Evolutionary conservation across 768 basidiomycete species (phyloP).

Genomic region (Tulasnella sp.): DNA sequence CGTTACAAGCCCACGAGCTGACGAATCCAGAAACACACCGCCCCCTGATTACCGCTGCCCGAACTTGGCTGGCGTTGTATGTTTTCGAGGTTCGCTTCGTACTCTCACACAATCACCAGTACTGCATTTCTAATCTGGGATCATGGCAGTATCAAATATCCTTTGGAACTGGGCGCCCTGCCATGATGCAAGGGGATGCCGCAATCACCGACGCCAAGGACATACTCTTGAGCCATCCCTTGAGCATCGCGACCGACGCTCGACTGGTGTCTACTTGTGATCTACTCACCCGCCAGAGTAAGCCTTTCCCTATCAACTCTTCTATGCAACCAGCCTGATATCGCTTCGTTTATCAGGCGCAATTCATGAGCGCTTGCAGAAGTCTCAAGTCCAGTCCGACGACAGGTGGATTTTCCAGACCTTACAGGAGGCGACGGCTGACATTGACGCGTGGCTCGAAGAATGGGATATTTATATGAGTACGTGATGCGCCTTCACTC

Average conservation of each 20-base stretch:
- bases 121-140: background rate
- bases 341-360: slow-evolving; percentile 3
- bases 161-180: slow-evolving; percentile 29
- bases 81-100: slow-evolving; percentile 17
- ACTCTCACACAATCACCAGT: background rate
- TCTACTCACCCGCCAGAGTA: slow-evolving; percentile 27
- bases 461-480: slow-evolving; percentile 21
- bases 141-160: slow-evolving; percentile 21
- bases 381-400: slow-evolving; percentile 5
- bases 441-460: slow-evolving; percentile 19
- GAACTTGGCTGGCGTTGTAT: slow-evolving; percentile 29
- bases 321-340: too few relatives aligned
- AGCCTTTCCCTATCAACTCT: background rate
- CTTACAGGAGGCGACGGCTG: slow-evolving; percentile 16
- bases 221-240: slow-evolving; percentile 30
- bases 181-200: slow-evolving; percentile 32
- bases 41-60: slow-evolving; percentile 27
- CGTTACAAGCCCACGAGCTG: slow-evolving; percentile 27
- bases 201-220: slow-evolving; percentile 29
- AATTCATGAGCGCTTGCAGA: slow-evolving; percentile 18
- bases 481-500: slow-evolving; percentile 1
- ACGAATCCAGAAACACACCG: slow-evolving; percentile 26
- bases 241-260: slow-evolving; percentile 31
- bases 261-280: slow-evolving; percentile 32
- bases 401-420: slow-evolving; percentile 14